A percentile compares a stretch with the other conserved stretches of the same genome.
Evolutionary conservation across 305 asterid species (phyloP).

Genomic region (Solanum hybrid): DNA sequence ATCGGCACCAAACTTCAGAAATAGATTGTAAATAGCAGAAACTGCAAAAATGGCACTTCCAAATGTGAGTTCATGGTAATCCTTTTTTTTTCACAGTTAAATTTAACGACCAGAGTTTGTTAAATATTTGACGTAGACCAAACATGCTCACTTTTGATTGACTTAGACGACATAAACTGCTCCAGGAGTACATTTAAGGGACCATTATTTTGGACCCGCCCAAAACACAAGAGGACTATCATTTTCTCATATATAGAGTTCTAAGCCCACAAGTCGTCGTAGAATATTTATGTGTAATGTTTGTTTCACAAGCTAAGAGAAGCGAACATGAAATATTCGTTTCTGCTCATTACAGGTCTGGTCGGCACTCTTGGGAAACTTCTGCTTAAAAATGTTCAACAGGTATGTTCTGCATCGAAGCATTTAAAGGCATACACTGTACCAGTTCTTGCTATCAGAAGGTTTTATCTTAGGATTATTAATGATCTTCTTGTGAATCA

Average conservation of each 20-base stretch:
- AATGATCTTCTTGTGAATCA: background rate
- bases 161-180: background rate
- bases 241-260: background rate
- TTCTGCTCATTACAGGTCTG: background rate
- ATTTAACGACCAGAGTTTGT: background rate
- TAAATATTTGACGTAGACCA: background rate
- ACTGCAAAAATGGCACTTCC: background rate
- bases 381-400: slow-evolving; percentile 39
- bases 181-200: background rate
- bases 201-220: background rate
- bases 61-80: background rate
- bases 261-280: background rate
- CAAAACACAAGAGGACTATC: background rate
- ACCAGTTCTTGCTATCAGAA: background rate
- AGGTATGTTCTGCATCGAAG: slow-evolving; percentile 17
- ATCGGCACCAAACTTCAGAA: background rate
- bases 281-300: background rate
- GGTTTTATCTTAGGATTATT: background rate
- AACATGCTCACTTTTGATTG: background rate
- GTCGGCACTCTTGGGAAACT: slow-evolving; percentile 3
- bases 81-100: background rate
- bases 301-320: background rate
- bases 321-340: background rate
- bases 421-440: background rate
- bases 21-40: background rate